These are phyloP conservation scores for Mycosphaerella arachidis DNA, from an alignment of 2,329 filamentous ascomycete species.

Conservation along the genomic window DNA sequence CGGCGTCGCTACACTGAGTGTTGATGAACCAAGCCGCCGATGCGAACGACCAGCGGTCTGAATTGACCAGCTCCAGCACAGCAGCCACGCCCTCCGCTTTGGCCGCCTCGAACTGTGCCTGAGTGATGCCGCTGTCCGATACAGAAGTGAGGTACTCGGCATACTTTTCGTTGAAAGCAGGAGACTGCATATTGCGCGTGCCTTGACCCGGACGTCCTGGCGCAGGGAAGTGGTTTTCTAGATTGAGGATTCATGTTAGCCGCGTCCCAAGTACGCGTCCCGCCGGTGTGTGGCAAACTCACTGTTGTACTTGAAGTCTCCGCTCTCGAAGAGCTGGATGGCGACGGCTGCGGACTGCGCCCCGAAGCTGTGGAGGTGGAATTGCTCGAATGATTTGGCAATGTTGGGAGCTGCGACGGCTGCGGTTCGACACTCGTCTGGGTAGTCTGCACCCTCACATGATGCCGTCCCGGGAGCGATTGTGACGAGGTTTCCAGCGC, in stretches of 20 bases:
- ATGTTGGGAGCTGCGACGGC: constrained; percentile 56
- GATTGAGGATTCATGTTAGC: not conserved
- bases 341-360: constrained; percentile 67
- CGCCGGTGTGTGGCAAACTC: not conserved
- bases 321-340: constrained; percentile 68
- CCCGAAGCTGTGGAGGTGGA: constrained; percentile 51
- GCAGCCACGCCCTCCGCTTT: constrained; percentile 37
- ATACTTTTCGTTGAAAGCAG: constrained; percentile 53
- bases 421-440: constrained; percentile 63
- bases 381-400: constrained; percentile 52
- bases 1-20: constrained; percentile 48
- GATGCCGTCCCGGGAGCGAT: constrained; percentile 56
- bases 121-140: constrained; percentile 23
- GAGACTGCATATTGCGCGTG: constrained; percentile 63
- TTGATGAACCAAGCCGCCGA: constrained; percentile 59
- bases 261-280: not conserved
- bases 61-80: constrained; percentile 50
- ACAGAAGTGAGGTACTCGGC: constrained; percentile 44
- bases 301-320: constrained; percentile 60
- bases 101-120: constrained; percentile 28
- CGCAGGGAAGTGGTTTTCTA: constrained; percentile 55
- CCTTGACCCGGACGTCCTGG: constrained; percentile 62
- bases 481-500: constrained; percentile 42
- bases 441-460: constrained; percentile 47
- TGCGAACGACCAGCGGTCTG: constrained; percentile 50